Conservation (phyloP, 176 grass and related monocot genomes). For the Stipa capillata region DNA sequence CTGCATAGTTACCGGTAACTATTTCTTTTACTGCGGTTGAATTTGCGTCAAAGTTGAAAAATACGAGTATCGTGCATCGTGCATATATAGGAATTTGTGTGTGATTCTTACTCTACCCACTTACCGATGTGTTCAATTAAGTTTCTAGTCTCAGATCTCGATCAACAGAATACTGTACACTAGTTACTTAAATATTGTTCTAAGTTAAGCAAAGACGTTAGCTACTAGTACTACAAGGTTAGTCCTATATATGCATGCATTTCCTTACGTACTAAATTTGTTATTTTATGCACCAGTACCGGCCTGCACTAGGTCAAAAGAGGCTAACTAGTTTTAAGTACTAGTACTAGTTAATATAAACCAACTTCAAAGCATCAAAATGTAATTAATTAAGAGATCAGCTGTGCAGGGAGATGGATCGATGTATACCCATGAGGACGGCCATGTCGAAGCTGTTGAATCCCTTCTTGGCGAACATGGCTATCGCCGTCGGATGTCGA, state of each 20-base stretch:
- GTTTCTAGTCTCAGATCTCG: conserved; percentile 6
- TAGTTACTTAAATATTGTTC: background rate
- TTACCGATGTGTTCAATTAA: background rate
- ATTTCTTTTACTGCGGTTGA: background rate
- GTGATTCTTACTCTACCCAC: background rate
- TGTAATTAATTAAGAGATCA: background rate
- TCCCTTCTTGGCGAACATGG: conserved; percentile 45
- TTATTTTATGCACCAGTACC: background rate
- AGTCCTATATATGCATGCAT: background rate
- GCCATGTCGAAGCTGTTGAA: conserved; percentile 53
- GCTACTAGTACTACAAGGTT: background rate
- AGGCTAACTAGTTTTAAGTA: too few relatives aligned
- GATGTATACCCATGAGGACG: conserved; percentile 60
- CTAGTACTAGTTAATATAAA: too few relatives aligned
- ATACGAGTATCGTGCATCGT: too few relatives aligned
- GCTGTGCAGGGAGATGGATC: background rate
- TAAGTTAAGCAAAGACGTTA: background rate
- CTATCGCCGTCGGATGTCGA: conserved; percentile 37
- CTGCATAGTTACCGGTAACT: too few relatives aligned
- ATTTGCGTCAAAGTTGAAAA: too few relatives aligned
- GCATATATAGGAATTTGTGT: background rate
- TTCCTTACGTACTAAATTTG: background rate
- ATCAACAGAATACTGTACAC: background rate
- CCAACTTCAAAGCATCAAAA: background rate
- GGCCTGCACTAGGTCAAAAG: background rate